Evolutionary conservation across 306 rosid genomes (phyloP), one percentile per base, ranked within the genome.

Genomic region (Dalbergia oliveri): DNA sequence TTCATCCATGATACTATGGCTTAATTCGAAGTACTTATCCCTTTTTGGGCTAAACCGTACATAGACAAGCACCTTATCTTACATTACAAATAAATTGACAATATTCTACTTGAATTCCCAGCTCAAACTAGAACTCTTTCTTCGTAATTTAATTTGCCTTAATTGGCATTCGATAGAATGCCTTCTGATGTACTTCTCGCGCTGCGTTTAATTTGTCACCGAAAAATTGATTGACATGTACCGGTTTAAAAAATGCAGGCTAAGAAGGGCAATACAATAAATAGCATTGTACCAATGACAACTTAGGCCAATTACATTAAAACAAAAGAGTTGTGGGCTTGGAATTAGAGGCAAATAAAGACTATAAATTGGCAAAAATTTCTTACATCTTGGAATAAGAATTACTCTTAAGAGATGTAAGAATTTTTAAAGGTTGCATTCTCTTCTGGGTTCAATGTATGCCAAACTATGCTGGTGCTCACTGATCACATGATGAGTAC

Each of bases 401-500:
- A 50, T 13, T 13, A 50, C n/a, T 12, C n/a, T 54, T 54, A 54
- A 21, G 11, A 15, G 60, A 54, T 54, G 15, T 45, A 45, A 45
- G 51, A 45, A 45, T 11, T 10, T 10, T 45, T 11, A 45, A 47
- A 12, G 15, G 53, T 47, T 47, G 53, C 53, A 10, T 47, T 26
- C 53, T 10, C 53, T 10, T 11, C n/a, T 47, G 53, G 53, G 14
- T 47, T 47, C 10, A 47, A 47, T 47, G 53, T 47, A 47, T 47
- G 53, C 53, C 53, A 7, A 47, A 3, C 53, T 47, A 10, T 11
- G 53, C 53, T 47, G 53, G 15, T 47, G 53, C 11, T 47, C 53
- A 47, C 45, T 82, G 69, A 51, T 39, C 72, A 49, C 59, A 75
- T 60, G 18, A 39, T 66, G 39, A 51, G 56, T 23, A 44, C 19